Conservation (phyloP, 1,284 basidiomycete genomes). For the Microbotryum violaceum region DNA sequence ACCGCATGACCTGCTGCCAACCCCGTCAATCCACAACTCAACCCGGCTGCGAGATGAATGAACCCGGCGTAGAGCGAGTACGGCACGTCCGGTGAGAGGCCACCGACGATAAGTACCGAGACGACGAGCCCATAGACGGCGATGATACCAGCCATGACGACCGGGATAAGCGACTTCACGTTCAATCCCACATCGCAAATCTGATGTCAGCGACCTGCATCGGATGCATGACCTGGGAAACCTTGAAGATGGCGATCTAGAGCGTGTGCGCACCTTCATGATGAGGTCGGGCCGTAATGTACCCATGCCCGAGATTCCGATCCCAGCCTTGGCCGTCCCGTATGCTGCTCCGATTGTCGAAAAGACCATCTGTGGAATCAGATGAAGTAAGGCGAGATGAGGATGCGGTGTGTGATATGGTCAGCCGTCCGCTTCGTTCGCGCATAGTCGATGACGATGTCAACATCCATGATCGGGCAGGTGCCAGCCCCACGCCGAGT, state of each 20-base stretch:
- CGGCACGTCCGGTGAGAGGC: slow-evolving; percentile 54
- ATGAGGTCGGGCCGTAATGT: slow-evolving; percentile 93
- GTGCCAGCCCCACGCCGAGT: neutral
- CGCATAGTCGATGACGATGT: too few relatives aligned
- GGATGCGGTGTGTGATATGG: neutral
- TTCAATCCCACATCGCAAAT: neutral
- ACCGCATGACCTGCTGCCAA: slow-evolving; percentile 97
- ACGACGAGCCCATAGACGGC: slow-evolving; percentile 91
- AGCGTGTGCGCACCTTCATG: slow-evolving; percentile 70
- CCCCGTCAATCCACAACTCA: slow-evolving; percentile 85
- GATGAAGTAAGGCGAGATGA: slow-evolving; percentile 22
- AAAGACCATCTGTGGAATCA: slow-evolving; percentile 61
- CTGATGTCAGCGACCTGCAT: neutral
- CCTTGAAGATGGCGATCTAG: neutral
- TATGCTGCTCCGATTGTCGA: slow-evolving; percentile 92
- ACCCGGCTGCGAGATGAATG: slow-evolving; percentile 86
- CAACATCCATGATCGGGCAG: slow-evolving; percentile 1
- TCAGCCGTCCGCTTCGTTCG: neutral
- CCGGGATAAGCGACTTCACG: slow-evolving; percentile 76
- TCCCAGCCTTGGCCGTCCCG: slow-evolving; percentile 94
- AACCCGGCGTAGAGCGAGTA: slow-evolving; percentile 75
- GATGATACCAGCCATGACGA: slow-evolving; percentile 99
- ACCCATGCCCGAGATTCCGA: slow-evolving; percentile 93
- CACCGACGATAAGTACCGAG: slow-evolving; percentile 69
- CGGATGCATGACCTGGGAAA: neutral